Evolutionary conservation across 768 basidiomycete genomes (phyloP), one percentile per base, ranked within the genome.

Genomic region (Hericium rajendrae): DNA sequence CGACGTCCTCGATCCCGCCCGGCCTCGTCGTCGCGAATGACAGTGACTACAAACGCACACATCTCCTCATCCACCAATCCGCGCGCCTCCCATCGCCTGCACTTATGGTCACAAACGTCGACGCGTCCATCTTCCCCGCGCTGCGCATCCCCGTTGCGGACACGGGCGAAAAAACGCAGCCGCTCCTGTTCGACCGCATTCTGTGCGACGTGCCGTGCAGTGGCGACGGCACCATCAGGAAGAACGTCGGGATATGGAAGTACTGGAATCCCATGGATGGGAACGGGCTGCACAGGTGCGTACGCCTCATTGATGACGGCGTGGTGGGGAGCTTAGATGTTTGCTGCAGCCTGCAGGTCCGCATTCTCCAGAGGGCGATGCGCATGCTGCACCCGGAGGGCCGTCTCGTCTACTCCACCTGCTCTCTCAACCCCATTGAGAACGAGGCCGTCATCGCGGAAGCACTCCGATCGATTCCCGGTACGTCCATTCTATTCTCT

Each of bases 131-230:
- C 60, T 93, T 84, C 64, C 90, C 91, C 1, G 70, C 78, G 13
- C 78, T 91, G 62, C 81, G 77, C 59, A 69, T 86, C 24, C 69
- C 70, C 3, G 62, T 72, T 48, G 65, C 63, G 53, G 78, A 40
- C 57, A 73, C 59, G 51, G 66, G 58, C 59, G 70, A 51, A 59
- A 70, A 61, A 60, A 62, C 63, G 13, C 20, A 60, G 15, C 77
- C 80, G 32, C 74, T 99, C 53, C 70, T 85, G 57, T 99, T 97
- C 65, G 95, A 98, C 69, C 78, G 95, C 37, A 95, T 99, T 58
- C 72, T 99, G 38, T 94, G 93, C 52, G 97, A 98, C 68, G 97
- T 99, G 9, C 97, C 97, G 9, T 99, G 97, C 68, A 94, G 91
- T 64, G 97, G 97, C 4, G 97, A 99, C 68, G 97, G 95, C 0